Evolutionary conservation across 176 grass and related monocot species (phyloP), one percentile per base, ranked within the genome.

Genomic region (Puya raimondii): DNA sequence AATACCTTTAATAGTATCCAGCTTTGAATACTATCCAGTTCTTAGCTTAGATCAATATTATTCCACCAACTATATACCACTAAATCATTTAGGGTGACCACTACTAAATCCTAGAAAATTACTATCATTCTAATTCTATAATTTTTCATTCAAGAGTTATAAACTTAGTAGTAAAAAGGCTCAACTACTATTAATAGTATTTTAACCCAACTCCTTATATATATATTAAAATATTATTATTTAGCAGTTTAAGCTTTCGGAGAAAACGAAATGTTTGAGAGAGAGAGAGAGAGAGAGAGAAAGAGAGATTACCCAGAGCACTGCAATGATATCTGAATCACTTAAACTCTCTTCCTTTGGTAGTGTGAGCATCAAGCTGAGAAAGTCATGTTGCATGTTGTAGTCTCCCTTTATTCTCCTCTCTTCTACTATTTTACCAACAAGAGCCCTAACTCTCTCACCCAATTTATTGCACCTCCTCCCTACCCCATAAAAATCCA

Each of bases 251-350:
- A 33, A 67, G 29, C 23, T 23, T 23, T 23, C 23, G 23, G 1
- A 23, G 23, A 23, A 23, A 23, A 23, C 23, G 1, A 0, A 23
- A 23, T 1, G 1, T 23, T 1, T 23, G n/a, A 70, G 16, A 9
- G 47, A 26, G 10, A 26, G 11, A 47, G 2, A 64, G 18, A 67
- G 17, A 78, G 53, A 80, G 49, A 57, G 13, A 61, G 12, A 42
- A 11, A 63, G 11, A 51, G 20, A 33, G 17, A 51, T 74, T 15
- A 87, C 84, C 84, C 84, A 87, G 12, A 87, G 71, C 25, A 87
- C 63, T 22, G 80, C 71, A 5, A 79, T 69, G 7, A 72, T 66
- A 73, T 82, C 84, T 12, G 67, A 29, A 15, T 82, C 84, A 11
- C 70, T 13, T 0, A 87, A 15, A 4, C 20, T 74, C 63, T 82